Base-by-base conservation (phyloP, 768 basidiomycete species). In the Lactarius tabidus region DNA sequence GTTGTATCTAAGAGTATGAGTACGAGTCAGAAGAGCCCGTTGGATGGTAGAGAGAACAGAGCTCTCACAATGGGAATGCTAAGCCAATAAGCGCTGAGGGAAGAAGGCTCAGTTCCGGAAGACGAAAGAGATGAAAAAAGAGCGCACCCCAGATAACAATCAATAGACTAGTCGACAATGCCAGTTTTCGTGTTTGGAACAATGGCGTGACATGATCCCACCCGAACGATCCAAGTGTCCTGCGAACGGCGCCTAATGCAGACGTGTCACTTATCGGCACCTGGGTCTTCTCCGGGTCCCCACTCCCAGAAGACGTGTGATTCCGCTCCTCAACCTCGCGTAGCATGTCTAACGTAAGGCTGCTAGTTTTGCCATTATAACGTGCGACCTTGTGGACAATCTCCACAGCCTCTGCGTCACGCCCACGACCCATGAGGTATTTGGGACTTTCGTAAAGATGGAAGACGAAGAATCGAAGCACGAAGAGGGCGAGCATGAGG, bases 401-500 rank as follows among this genome's bases (percentile, higher is more conserved):
- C 23, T 82, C 80, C 6, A 89, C 84, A 0, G 88, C 90, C 23
- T 80, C 75, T 26, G 79, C 80, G 67, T 89, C 88, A 43, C 75
- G 74, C 12, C 89, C 89, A 65, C 84, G 82, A 9, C 86, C 85
- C 79, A 90, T 86, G 51, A 89, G 82, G 71, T 82, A 91, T 66
- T 88, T 86, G 1, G 89, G 90, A 65, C 84, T 85, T 72, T 91
- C 88, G 62, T 85, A 78, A 9, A 91, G 79, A 56, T 80, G 75
- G 78, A 92, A 91, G 48, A 84, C 72, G 74, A 87, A 83, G 76
- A 87, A 86, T 28, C 87, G 86, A 29, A 88, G 72, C 14, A 77
- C 67, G 79, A 83, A 89, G 51, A 89, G 76, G 45, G 86, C 20
- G 62, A 91, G 76, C 76, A 88, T 89, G 39, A 90, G 71, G 0